Percentiles rank a stretch among this genome's conserved stretches.
Conservation (phyloP, 179 eudicot genomes). For the Nepenthes alata region DNA sequence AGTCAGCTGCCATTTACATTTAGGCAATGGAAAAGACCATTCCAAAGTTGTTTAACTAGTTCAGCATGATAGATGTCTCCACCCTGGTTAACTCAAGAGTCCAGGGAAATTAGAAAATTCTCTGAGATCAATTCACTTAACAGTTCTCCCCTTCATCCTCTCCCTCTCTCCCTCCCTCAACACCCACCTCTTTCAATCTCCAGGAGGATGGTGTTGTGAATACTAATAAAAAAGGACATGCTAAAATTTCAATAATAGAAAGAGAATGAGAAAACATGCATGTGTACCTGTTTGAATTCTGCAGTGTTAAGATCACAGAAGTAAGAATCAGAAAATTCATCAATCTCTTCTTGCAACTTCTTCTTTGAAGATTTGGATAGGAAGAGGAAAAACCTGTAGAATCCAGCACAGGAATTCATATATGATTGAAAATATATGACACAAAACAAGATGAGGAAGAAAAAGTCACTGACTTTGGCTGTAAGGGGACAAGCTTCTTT, state of each 20-base stretch:
- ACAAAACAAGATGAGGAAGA: not conserved
- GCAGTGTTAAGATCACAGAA: constrained; percentile 53
- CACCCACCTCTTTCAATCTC: not conserved
- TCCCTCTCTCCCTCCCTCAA: not conserved
- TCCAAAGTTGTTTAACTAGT: no score
- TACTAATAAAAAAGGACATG: not conserved
- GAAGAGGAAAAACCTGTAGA: constrained; percentile 47
- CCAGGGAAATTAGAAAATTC: no score
- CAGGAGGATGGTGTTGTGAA: not conserved
- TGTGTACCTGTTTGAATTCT: constrained; percentile 55
- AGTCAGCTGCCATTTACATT: no score
- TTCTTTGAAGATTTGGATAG: constrained; percentile 62
- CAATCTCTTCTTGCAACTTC: constrained; percentile 71
- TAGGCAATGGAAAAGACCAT: no score
- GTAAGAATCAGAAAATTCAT: constrained; percentile 73
- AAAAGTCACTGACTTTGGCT: constrained; percentile 39
- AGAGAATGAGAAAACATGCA: not conserved
- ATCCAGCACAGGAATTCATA: not conserved
- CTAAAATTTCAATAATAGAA: no score
- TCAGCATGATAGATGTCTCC: no score
- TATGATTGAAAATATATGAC: not conserved
- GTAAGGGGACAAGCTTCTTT: constrained; percentile 73
- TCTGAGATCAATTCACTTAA: no score
- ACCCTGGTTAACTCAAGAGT: no score
- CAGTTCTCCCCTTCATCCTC: not conserved